Base-by-base conservation (phyloP, 192 early-diverging fungal species). In the Coemansia sp. region DNA sequence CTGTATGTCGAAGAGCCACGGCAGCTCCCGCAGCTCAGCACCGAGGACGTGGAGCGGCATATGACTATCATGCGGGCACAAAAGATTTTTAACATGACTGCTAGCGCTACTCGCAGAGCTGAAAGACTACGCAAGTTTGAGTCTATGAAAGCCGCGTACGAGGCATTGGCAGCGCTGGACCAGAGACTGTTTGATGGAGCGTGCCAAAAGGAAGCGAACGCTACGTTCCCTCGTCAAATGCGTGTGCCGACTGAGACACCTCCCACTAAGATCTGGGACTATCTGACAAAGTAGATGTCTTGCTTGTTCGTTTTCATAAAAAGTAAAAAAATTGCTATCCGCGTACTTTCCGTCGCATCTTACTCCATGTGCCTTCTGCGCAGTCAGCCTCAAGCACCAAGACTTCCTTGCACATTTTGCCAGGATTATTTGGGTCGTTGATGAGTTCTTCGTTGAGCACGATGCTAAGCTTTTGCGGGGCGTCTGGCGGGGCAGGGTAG, bases 181-280 rank as follows among this genome's bases (percentile, higher is more conserved):
- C 71, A 84, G 16, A 65, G 78, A 22, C 82, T 93, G 58, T 93
- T 88, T 86, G 85, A 88, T 67, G 87, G 71, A 34, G 89, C 92
- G 31, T 87, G 87, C 63, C 67, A 84, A 40, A 86, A 78, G 46
- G 88, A 89, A 64, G 60, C 85, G 34, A 87, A 87, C 38, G 71
- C 79, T 15, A 86, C 87, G 10, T 93, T 92, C 74, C 92, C 90
- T 16, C 84, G 88, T 12, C 87, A 91, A 75, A 87, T 92, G 84
- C 90, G 89, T 50, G 90, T 90, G 62, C 87, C 91, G 33, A 92
- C 90, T 3, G 92, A 92, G 68, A 93, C 92, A 7, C 90, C 92
- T 12, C 78, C 90, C 16, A 83, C 81, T 41, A 76, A 83, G 69
- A 88, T 88, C 66, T 93, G 92, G 92, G 86, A 93, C 74, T 90